Conservation (phyloP, 164 flowering plant species). For the Annona squamosa region DNA sequence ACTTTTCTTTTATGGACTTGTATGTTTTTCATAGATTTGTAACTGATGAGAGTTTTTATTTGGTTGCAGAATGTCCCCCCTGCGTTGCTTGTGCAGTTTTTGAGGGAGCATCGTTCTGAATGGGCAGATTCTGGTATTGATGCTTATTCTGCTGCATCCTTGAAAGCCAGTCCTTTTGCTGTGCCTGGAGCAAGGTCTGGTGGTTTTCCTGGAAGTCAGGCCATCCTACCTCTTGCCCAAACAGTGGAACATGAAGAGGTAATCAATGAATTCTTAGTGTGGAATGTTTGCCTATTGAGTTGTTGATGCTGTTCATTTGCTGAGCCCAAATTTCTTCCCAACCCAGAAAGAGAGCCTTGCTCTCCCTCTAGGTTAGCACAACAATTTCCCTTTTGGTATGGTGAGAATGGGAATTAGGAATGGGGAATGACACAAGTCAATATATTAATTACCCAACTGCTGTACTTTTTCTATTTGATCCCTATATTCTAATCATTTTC, state of each 20-base stretch:
- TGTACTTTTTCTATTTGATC: too few relatives aligned
- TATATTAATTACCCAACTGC: too few relatives aligned
- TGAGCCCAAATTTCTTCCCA: not conserved
- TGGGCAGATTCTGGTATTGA: conserved; percentile 82
- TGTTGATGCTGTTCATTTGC: not conserved
- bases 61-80: conserved; percentile 67
- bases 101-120: conserved; percentile 83
- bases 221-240: conserved; percentile 67
- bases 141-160: conserved; percentile 63
- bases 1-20: not conserved
- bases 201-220: conserved; percentile 58
- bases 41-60: not conserved
- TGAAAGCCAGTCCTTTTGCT: conserved; percentile 51
- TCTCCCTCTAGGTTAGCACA: too few relatives aligned
- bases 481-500: too few relatives aligned
- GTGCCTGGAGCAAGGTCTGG: conserved; percentile 55
- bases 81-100: conserved; percentile 68
- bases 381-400: too few relatives aligned
- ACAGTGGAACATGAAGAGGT: conserved; percentile 85
- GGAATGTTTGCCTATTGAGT: not conserved
- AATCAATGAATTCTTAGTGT: not conserved
- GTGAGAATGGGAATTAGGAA: too few relatives aligned
- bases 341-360: not conserved
- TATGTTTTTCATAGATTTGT: not conserved
- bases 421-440: too few relatives aligned